A percentile compares a stretch with the other conserved stretches of the same genome.
phyloP scores from a whole-genome alignment of 352 stramenopile species.

The Pelagophyceae sp. region DNA sequence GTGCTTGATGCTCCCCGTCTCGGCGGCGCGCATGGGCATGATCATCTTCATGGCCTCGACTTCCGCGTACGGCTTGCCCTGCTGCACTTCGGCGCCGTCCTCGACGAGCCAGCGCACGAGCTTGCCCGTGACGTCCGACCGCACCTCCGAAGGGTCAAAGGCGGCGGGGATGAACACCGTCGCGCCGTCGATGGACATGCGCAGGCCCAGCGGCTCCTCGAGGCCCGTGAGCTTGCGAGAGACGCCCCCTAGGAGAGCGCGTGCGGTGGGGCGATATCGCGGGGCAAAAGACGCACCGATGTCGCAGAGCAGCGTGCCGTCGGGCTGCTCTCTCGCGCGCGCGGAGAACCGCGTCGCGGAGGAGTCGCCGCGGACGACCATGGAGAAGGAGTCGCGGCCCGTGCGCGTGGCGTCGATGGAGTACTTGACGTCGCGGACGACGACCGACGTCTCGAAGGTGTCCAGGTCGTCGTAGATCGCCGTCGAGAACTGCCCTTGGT shows the following conservation, averaged over 20 bases:
- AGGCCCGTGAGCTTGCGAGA: conserved; percentile 64
- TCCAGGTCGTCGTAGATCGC: conserved; percentile 49
- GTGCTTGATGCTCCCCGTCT: conserved; percentile 90
- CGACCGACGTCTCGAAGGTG: conserved; percentile 80
- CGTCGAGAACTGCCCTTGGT: conserved; percentile 54
- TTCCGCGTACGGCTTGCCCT: conserved; percentile 72
- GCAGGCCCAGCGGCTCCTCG: conserved; percentile 69
- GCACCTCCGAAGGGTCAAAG: conserved; percentile 78
- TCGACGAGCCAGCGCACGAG: conserved; percentile 96
- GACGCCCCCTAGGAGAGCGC: no score
- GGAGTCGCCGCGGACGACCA: conserved; percentile 76
- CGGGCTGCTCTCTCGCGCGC: conserved; percentile 52
- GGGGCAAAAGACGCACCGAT: no score
- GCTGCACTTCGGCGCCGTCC: conserved; percentile 74
- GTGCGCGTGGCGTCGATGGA: conserved; percentile 83
- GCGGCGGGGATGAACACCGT: conserved; percentile 67
- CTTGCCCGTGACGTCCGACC: conserved; percentile 97
- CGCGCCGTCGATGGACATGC: conserved; percentile 62
- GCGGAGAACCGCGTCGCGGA: conserved; percentile 38
- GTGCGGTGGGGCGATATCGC: no score
- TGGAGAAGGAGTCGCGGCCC: conserved; percentile 75
- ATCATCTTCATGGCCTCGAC: conserved; percentile 99
- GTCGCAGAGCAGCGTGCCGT: conserved; percentile 60
- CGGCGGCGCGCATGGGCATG: conserved; percentile 94
- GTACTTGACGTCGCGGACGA: conserved; percentile 98